phyloP scores from a whole-genome alignment of 495 filamentous ascomycete genomes.

The Astrocystis sublimbata region DNA sequence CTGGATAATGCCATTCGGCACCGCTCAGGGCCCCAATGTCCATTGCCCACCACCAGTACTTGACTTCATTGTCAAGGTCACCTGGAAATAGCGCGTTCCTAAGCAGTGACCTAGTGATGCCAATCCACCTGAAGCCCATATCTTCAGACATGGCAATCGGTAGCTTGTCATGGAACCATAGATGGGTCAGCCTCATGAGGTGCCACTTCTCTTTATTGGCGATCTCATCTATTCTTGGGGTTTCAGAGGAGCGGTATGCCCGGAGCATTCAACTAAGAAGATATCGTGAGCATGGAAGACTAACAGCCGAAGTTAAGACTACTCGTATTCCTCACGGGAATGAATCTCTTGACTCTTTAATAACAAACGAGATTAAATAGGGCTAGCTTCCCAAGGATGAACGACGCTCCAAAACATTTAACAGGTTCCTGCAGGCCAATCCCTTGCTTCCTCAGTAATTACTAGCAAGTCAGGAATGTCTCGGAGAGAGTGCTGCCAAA shows the following conservation, averaged over 20 bases:
- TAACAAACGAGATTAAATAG: not conserved
- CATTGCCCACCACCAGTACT: too few relatives aligned
- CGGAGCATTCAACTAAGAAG: not conserved
- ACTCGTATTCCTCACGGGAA: slow-evolving; percentile 5
- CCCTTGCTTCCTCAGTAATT: not conserved
- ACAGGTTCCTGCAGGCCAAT: too few relatives aligned
- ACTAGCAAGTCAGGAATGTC: not conserved
- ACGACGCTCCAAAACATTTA: too few relatives aligned
- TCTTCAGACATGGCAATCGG: too few relatives aligned
- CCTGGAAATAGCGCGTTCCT: too few relatives aligned
- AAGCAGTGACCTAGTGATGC: too few relatives aligned
- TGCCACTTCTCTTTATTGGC: not conserved
- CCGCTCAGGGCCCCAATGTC: too few relatives aligned
- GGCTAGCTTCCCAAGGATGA: not conserved
- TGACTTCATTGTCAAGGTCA: too few relatives aligned
- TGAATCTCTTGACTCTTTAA: not conserved
- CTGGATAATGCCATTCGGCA: not conserved
- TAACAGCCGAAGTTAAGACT: not conserved
- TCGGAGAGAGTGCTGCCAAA: too few relatives aligned
- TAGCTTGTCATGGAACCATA: not conserved
- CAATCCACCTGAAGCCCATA: too few relatives aligned
- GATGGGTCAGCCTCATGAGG: not conserved
- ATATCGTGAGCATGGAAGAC: not conserved
- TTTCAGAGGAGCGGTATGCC: not conserved
- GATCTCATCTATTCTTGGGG: not conserved